Base-by-base conservation (phyloP, 2,329 filamentous ascomycete genomes). In the Penicillium brevicompactum region DNA sequence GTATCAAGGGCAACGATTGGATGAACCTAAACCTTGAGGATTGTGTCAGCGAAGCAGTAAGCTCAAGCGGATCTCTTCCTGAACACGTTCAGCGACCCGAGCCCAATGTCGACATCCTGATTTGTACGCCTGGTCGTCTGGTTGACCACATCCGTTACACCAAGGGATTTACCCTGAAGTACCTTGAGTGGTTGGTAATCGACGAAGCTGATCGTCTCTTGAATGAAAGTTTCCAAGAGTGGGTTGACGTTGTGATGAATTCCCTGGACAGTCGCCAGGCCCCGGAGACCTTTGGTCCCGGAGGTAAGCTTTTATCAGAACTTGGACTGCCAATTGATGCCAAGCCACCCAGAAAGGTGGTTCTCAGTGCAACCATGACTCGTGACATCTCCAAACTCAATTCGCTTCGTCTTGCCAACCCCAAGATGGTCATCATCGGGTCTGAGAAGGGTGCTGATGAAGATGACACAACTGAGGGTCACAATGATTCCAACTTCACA, bases 141-240 rank as follows among this genome's bases (percentile, higher is more conserved):
- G 91, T 97, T 4, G 93, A 97, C 66, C 93, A 97, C 72, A 82
- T 97, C 48, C 87, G 88, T 60, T 87, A 87, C 56, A 97, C 93
- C 0, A 84, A 85, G 3, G 92, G 91, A 0, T 97, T 97, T 70
- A 84, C 82, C 0, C 79, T 97, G 21, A 84, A 89, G 53, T 82
- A 89, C 68, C 80, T 97, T 4, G 85, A 90, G 57, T 97, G 92
- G 92, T 80, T 97, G 0, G 85, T 97, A 2, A 89, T 97, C 44
- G 93, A 97, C 66, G 93, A 97, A 75, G 94, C 93, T 10, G 93
- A 97, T 73, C 91, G 94, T 69, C 79, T 97, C 11, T 82, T 97
- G 5, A 89, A 92, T 42, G 91, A 97, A 71, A 92, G 89, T 67
- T 97, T 94, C 73, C 92, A 97, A 70, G 89, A 93, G 66, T 97